Percentiles rank a stretch among this genome's conserved stretches.
phyloP scores from a whole-genome alignment of 768 basidiomycete genomes.

The Auriscalpium microsporum region DNA sequence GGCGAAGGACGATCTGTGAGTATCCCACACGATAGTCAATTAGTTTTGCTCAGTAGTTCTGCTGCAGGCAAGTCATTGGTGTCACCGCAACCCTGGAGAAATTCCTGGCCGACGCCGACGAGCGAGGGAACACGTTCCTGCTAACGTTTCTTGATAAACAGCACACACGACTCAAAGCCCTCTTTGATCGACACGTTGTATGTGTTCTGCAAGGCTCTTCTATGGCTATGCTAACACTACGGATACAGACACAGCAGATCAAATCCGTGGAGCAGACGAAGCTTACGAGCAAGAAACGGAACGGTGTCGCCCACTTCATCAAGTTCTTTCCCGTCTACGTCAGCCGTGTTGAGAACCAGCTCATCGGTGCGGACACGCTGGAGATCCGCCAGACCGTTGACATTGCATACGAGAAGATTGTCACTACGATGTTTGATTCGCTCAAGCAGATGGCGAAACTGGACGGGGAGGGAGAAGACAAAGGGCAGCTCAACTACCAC shows the following conservation, averaged over 20 bases:
- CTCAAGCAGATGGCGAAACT: slow-evolving; percentile 95
- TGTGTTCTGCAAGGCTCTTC: slow-evolving; percentile 15
- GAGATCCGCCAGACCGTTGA: slow-evolving; percentile 76
- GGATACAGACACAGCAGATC: slow-evolving; percentile 70
- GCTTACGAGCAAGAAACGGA: slow-evolving; percentile 84
- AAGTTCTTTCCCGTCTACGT: slow-evolving; percentile 90
- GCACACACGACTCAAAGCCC: slow-evolving; percentile 62
- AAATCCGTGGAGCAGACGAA: slow-evolving; percentile 86
- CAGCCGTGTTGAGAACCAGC: slow-evolving; percentile 73
- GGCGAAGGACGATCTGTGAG: slow-evolving; percentile 68
- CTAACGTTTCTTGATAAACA: slow-evolving; percentile 72
- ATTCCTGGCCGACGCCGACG: slow-evolving; percentile 68
- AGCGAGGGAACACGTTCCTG: slow-evolving; percentile 70
- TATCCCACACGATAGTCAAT: slow-evolving; percentile 14
- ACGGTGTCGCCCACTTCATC: slow-evolving; percentile 86
- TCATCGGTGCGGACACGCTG: slow-evolving; percentile 65
- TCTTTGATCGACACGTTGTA: slow-evolving; percentile 72
- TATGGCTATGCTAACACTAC: background rate
- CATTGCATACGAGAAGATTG: slow-evolving; percentile 78
- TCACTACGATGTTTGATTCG: slow-evolving; percentile 85
- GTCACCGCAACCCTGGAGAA: slow-evolving; percentile 73
- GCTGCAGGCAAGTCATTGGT: slow-evolving; percentile 72
- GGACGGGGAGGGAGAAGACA: slow-evolving; percentile 89
- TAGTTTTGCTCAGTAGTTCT: background rate
- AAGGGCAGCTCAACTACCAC: slow-evolving; percentile 94